Conservation (phyloP, 2,329 filamentous ascomycete species). For the Fusarium multiceps region DNA sequence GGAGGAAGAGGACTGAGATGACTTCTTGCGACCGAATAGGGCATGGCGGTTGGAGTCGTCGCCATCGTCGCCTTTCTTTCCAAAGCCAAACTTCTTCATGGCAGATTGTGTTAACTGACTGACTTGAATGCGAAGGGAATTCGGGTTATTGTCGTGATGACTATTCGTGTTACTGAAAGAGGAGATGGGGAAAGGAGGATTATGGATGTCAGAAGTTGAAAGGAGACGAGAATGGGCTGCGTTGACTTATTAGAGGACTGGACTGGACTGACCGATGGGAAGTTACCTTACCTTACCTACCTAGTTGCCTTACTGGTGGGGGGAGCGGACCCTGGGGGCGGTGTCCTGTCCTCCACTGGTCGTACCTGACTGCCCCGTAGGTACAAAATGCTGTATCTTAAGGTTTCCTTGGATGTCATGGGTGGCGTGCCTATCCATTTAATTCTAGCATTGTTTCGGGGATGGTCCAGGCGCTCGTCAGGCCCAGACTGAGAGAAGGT, state of each 20-base stretch:
- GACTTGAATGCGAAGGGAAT: background rate
- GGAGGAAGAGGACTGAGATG: conserved; percentile 56
- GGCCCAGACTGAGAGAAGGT: conserved; percentile 34
- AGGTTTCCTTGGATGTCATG: conserved; percentile 7
- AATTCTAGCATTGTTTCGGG: conserved; percentile 38
- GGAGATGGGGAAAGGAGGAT: background rate
- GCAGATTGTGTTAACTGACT: background rate
- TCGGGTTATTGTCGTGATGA: conserved; percentile 2
- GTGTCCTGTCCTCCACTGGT: conserved; percentile 21
- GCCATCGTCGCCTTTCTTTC: conserved; percentile 64
- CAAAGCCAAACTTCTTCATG: conserved; percentile 72
- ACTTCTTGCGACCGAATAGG: conserved; percentile 66
- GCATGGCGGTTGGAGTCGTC: conserved; percentile 62
- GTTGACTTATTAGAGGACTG: conserved; percentile 37
- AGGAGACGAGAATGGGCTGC: conserved; percentile 33
- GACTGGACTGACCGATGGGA: conserved; percentile 8
- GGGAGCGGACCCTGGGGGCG: conserved; percentile 42
- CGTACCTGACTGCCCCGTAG: background rate
- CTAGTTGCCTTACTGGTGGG: background rate
- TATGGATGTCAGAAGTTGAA: conserved; percentile 23
- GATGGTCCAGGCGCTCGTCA: conserved; percentile 38
- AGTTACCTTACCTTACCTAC: conserved; percentile 14
- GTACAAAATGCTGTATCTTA: conserved; percentile 2
- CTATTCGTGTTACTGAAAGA: background rate
- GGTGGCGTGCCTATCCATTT: conserved; percentile 24